phyloP scores from a whole-genome alignment of 768 basidiomycete genomes.

The Nevesoporus exiguus region DNA sequence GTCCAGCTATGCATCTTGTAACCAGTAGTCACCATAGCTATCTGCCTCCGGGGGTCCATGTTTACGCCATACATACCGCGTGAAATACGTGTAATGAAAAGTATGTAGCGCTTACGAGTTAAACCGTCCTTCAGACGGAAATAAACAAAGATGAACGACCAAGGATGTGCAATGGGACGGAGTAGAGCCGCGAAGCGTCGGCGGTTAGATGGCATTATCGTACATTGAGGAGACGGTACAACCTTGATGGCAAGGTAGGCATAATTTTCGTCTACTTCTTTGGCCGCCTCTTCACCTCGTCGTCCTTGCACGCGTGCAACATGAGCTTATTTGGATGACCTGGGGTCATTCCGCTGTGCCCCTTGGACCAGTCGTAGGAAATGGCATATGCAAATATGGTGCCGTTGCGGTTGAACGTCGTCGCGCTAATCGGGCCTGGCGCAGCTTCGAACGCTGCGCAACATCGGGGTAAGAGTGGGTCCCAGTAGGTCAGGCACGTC shows the following conservation, averaged over 20 bases:
- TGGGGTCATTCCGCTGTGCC: slow-evolving; percentile 79
- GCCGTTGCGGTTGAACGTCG: slow-evolving; percentile 84
- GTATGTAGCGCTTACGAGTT: neutral
- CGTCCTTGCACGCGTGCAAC: slow-evolving; percentile 83
- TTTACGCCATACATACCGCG: neutral
- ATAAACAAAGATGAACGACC: neutral
- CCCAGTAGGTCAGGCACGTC: neutral
- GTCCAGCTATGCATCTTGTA: neutral
- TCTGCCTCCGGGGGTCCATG: neutral
- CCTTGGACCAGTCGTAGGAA: slow-evolving; percentile 94
- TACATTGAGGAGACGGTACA: slow-evolving; percentile 15
- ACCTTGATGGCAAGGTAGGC: slow-evolving; percentile 3
- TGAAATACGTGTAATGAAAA: neutral
- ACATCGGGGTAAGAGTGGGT: slow-evolving; percentile 1
- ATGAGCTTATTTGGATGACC: slow-evolving; percentile 73
- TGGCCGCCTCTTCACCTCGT: slow-evolving; percentile 72
- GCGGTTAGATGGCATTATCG: slow-evolving; percentile 8
- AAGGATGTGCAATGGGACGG: neutral
- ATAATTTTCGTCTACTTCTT: slow-evolving; percentile 26
- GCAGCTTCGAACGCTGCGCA: slow-evolving; percentile 66
- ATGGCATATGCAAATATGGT: slow-evolving; percentile 89
- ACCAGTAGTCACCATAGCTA: no score
- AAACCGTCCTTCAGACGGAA: neutral
- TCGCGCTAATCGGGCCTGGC: slow-evolving; percentile 74
- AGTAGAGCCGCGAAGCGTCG: neutral